Evolutionary conservation across 306 rosid species (phyloP).

Genomic region (Acacia confusa): DNA sequence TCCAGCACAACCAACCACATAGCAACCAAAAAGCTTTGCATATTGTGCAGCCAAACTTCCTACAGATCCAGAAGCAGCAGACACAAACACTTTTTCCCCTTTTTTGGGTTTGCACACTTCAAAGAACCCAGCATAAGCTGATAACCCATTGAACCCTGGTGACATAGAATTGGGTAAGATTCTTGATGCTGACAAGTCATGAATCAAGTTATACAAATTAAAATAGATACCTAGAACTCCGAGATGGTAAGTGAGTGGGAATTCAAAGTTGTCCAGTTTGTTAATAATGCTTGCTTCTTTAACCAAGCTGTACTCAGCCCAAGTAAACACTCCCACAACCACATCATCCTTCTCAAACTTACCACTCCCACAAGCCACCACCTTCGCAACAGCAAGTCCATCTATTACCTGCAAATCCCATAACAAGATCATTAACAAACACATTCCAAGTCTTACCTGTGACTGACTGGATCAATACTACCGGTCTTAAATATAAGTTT

Average conservation of each 20-base stretch:
- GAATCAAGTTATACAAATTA: neutral
- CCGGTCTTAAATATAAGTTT: too few relatives aligned
- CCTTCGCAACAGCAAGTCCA: conserved; percentile 52
- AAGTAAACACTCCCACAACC: conserved; percentile 60
- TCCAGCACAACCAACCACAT: conserved; percentile 81
- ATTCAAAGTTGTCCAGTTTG: conserved; percentile 58
- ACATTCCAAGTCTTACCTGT: neutral
- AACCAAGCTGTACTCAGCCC: conserved; percentile 70
- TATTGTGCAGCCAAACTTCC: conserved; percentile 75
- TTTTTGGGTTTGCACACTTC: conserved; percentile 57
- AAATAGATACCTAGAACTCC: conserved; percentile 56
- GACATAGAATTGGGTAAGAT: neutral
- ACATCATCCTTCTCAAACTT: conserved; percentile 67
- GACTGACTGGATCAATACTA: neutral
- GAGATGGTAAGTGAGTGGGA: conserved; percentile 59
- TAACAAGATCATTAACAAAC: neutral
- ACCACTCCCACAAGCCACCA: conserved; percentile 55
- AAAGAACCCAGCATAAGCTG: conserved; percentile 75
- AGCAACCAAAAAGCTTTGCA: conserved; percentile 73
- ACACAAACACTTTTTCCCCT: conserved; percentile 76
- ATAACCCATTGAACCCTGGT: conserved; percentile 63
- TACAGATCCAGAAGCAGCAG: conserved; percentile 70
- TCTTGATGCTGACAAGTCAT: neutral
- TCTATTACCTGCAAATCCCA: conserved; percentile 48
- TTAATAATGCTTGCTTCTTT: conserved; percentile 48